Evolutionary conservation across 345 rosid genomes (phyloP).

Genomic region (Murraya paniculata): DNA sequence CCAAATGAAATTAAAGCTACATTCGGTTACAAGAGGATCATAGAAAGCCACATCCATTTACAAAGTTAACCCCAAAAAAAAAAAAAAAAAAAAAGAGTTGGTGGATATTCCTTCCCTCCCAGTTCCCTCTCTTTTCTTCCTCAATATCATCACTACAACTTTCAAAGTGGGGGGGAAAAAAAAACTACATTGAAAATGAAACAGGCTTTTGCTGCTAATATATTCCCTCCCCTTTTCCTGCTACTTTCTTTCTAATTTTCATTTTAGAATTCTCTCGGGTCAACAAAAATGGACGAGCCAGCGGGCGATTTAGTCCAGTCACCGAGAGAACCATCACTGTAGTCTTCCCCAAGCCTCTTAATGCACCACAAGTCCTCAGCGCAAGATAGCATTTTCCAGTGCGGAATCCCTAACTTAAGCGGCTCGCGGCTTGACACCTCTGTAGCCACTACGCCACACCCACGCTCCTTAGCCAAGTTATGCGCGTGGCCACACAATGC

Average conservation of each 20-base stretch:
- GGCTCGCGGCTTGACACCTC: slow-evolving; percentile 78
- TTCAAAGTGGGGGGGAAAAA: neutral
- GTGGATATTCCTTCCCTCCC: slow-evolving; percentile 32
- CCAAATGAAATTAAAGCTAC: slow-evolving; percentile 2
- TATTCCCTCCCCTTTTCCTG: neutral
- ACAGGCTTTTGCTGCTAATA: neutral
- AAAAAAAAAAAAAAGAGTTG: neutral
- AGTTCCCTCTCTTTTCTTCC: slow-evolving; percentile 14
- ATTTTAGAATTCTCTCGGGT: slow-evolving; percentile 78
- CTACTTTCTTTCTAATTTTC: neutral
- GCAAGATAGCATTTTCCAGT: slow-evolving; percentile 79
- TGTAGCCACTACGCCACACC: slow-evolving; percentile 73
- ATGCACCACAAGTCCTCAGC: slow-evolving; percentile 88
- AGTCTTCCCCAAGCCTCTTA: slow-evolving; percentile 79
- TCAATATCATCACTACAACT: neutral
- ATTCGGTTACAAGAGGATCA: slow-evolving; percentile 32
- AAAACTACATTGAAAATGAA: neutral
- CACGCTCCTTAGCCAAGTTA: slow-evolving; percentile 65
- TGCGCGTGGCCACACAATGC: slow-evolving; percentile 82
- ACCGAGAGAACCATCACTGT: slow-evolving; percentile 66
- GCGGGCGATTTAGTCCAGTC: slow-evolving; percentile 96
- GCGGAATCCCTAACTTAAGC: slow-evolving; percentile 64
- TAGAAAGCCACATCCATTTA: slow-evolving; percentile 41
- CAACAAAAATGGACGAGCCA: slow-evolving; percentile 84
- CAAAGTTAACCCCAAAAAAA: slow-evolving; percentile 12